These are phyloP conservation scores for Vitis vinifera DNA, from an alignment of 164 flowering plant species.

Conservation along the genomic window DNA sequence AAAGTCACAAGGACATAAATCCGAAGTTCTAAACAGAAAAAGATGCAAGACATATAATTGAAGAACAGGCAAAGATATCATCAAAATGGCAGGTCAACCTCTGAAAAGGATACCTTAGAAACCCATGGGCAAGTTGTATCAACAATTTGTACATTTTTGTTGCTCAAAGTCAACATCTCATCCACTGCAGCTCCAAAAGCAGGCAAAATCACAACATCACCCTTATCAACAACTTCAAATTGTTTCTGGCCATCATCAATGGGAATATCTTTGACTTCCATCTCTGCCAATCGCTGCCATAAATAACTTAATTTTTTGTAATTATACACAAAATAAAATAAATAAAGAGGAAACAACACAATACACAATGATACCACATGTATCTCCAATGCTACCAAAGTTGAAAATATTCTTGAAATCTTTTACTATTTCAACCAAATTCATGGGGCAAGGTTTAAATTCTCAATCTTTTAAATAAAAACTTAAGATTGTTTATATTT, in stretches of 20 bases:
- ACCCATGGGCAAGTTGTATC: slow-evolving; percentile 99
- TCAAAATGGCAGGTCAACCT: slow-evolving; percentile 2
- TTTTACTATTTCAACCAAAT: not conserved
- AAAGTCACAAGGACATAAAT: not conserved
- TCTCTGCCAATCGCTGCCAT: slow-evolving; percentile 77
- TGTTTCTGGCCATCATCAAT: slow-evolving; percentile 69
- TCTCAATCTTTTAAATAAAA: too few relatives aligned
- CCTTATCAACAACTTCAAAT: slow-evolving; percentile 81
- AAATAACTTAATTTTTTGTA: not conserved
- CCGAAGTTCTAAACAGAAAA: not conserved
- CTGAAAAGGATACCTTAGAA: slow-evolving; percentile 60
- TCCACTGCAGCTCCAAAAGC: slow-evolving; percentile 99
- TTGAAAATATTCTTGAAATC: not conserved
- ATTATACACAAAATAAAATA: not conserved
- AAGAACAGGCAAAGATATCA: not conserved
- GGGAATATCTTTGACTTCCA: slow-evolving; percentile 82
- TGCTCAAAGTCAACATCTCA: slow-evolving; percentile 75
- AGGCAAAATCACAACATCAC: slow-evolving; percentile 93
- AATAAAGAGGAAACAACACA: not conserved
- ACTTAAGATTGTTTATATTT: not conserved
- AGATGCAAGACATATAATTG: not conserved
- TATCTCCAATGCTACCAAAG: not conserved
- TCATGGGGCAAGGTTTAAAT: not conserved
- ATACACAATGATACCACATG: not conserved
- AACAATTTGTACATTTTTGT: slow-evolving; percentile 89